Evolutionary conservation across 2,329 filamentous ascomycete species (phyloP), one percentile per base, ranked within the genome.

Genomic region (Calonectria ilicicola): DNA sequence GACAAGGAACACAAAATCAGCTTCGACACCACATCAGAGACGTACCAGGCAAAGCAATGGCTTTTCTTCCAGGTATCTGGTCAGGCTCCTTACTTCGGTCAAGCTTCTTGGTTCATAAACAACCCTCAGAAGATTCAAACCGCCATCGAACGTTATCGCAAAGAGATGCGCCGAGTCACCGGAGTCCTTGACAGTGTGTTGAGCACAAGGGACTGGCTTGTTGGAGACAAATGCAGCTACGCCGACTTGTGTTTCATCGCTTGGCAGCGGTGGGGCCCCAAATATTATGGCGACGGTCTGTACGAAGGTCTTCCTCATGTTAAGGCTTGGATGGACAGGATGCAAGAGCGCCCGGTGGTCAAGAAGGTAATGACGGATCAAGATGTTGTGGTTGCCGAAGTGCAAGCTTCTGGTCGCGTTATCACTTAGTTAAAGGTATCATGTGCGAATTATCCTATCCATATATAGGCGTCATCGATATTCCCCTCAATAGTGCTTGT

Each of bases 11-110:
- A 62, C 32, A 70, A 35, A 29, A 35, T 73, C 8, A 80, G 68
- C 73, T 75, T 74, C 42, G 2, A 23, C 32, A 42, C 14, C 23
- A 27, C 29, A 7, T 56, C 26, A 12, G 53, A 68, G 46, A 53
- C 42, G 5, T 53, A 49, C 26, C 53, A 27, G 3, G 12, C 26
- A 17, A 19, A 42, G 2, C 17, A 21, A 2, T 70, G 67, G 67
- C 23, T 58, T 12, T 32, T 46, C 35, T 70, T 65, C 44, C 72
- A 73, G 40, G 83, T 82, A 74, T 82, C 78, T 58, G 84, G 85
- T 7, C 83, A 87, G 76, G 86, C 84, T 0, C 86, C 86, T 0
- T 88, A 87, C 74, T 88, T 79, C 53, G 87, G 86, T 5, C 84
- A 87, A 74, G 73, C 72, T 2, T 75, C 67, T 9, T 85, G 84